Evolutionary conservation across 306 rosid species (phyloP).

Genomic region (Sophora flavescens): DNA sequence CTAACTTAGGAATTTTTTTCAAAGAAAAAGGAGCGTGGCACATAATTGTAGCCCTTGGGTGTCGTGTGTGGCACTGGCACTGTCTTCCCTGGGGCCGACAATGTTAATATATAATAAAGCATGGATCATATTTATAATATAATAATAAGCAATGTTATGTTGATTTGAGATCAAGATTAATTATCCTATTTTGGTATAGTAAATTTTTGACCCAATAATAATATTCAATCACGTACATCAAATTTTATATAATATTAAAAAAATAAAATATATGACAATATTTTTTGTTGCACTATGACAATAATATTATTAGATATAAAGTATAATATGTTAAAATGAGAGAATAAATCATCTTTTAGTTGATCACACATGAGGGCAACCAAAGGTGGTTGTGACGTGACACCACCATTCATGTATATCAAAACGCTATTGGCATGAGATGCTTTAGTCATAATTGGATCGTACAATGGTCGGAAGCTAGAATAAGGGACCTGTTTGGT

Average conservation of each 20-base stretch:
- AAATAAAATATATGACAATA: no score
- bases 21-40: neutral
- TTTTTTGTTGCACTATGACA: no score
- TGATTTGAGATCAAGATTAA: no score
- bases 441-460: neutral
- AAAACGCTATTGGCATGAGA: neutral
- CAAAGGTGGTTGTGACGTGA: slow-evolving; percentile 21
- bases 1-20: no score
- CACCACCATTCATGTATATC: neutral
- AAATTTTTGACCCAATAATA: no score
- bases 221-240: no score
- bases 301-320: no score
- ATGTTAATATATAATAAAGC: neutral
- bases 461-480: neutral
- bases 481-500: no score
- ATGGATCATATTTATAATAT: no score
- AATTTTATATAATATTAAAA: no score
- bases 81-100: neutral
- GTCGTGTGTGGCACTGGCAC: neutral
- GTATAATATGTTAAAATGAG: no score
- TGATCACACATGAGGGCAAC: neutral
- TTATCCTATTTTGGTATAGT: no score
- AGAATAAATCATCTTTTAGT: neutral
- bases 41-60: neutral
- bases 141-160: neutral